These are phyloP conservation scores for Globisporangium canariense DNA, from an alignment of 352 stramenopile genomes.

Conservation along the genomic window DNA sequence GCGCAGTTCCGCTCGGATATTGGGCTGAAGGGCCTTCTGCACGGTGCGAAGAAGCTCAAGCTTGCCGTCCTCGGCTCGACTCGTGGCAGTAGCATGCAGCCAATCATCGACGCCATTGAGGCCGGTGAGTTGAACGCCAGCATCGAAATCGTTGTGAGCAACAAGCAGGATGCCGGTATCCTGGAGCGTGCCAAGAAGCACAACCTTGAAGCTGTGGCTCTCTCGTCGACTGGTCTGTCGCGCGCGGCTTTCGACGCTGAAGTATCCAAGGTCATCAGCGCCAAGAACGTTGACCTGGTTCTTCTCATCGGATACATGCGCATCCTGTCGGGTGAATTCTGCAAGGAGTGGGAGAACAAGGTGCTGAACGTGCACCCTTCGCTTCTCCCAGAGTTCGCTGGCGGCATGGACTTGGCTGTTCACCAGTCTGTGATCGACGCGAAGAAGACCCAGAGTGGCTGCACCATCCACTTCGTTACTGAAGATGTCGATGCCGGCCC, in stretches of 20 bases:
- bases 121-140: conserved; percentile 88
- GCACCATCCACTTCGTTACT: conserved; percentile 99
- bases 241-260: conserved; percentile 95
- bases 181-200: conserved; percentile 91
- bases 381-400: conserved; percentile 97
- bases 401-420: conserved; percentile 99
- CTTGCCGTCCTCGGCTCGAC: conserved; percentile 96
- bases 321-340: conserved; percentile 96
- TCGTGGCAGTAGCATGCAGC: conserved; percentile 93
- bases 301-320: conserved; percentile 99
- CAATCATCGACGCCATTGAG: conserved; percentile 95
- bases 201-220: conserved; percentile 57
- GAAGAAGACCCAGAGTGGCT: conserved; percentile 94
- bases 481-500: conserved; percentile 96
- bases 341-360: conserved; percentile 91
- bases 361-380: conserved; percentile 99
- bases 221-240: conserved; percentile 76
- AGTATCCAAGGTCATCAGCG: conserved; percentile 90
- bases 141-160: conserved; percentile 96
- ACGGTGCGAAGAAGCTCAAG: conserved; percentile 80
- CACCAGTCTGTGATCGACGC: conserved; percentile 97
- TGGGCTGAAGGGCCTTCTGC: conserved; percentile 90
- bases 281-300: conserved; percentile 95
- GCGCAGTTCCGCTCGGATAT: conserved; percentile 98
- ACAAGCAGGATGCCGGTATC: conserved; percentile 92